Base-by-base conservation (phyloP, 2,329 filamentous ascomycete species). In the Thelonectria rubi region DNA sequence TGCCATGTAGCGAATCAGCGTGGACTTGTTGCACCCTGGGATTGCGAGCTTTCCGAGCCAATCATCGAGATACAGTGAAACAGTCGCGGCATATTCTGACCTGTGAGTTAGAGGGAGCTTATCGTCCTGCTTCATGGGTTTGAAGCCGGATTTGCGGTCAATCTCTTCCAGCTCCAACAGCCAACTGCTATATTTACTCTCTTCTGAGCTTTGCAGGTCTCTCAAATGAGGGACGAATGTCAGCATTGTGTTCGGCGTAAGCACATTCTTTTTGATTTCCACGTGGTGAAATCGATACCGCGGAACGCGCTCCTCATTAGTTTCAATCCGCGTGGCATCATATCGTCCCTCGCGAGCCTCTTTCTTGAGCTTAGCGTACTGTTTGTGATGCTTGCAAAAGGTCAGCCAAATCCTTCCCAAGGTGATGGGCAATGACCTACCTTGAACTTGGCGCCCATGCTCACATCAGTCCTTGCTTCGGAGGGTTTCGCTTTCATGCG, bases 151-250 rank as follows among this genome's bases (percentile, higher is more conserved):
- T 49, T 84, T 83, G 60, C 80, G 80, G 60, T 88, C 85, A 75
- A 86, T 85, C 34, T 81, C 81, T 64, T 86, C 83, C 11, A 88
- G 74, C 65, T 87, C 84, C 64, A 84, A 79, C 12, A 88, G 79
- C 84, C 85, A 88, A 17, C 80, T 73, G 58, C 82, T 81, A 67
- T 87, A 87, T 62, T 82, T 80, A 14, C 78, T 76, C 68, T 86
- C 85, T 68, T 87, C 84, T n/a, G 81, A 81, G 21, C 81, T 82
- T 48, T 84, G 81, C 26, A 88, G 75, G 63, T 88, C 86, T 55
- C 84, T 80, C 52, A 88, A 74, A 71, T 87, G 84, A 14, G 86
- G 86, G 14, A 87, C 84, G 69, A 86, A 88, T 32, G 83, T 86
- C 55, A 87, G 77, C 78, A 85, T 84, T 1, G 85, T 86, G 68